phyloP scores from a whole-genome alignment of 2,329 filamentous ascomycete species.

The Fusarium sp. region DNA sequence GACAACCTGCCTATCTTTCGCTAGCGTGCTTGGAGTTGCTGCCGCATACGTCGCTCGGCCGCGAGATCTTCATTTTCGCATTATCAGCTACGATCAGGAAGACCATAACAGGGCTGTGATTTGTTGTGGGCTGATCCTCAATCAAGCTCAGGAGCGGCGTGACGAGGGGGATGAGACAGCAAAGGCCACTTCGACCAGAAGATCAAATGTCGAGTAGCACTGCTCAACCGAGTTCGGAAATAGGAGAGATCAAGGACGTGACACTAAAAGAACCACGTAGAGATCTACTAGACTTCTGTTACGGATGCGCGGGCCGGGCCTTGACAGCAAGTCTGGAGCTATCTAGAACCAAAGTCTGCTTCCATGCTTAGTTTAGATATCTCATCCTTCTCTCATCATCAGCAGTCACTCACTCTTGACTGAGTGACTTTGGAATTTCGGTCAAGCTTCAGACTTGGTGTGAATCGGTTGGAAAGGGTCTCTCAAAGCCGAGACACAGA shows the following conservation, averaged over 20 bases:
- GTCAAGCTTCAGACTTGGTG: too few species aligned
- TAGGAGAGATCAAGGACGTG: too few species aligned
- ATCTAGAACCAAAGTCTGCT: not conserved
- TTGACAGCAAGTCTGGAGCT: not conserved
- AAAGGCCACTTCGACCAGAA: not conserved
- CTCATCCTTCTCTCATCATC: not conserved
- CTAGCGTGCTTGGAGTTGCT: constrained; percentile 6
- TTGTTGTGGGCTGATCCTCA: not conserved
- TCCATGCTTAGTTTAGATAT: not conserved
- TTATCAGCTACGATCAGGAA: not conserved
- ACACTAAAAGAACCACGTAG: too few species aligned
- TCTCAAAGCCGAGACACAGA: too few species aligned
- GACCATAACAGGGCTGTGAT: not conserved
- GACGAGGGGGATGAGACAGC: not conserved
- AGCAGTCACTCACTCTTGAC: too few species aligned
- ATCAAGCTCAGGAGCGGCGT: not conserved
- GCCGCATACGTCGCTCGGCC: not conserved
- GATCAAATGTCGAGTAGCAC: too few species aligned
- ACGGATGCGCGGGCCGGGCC: too few species aligned
- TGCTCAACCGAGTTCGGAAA: too few species aligned
- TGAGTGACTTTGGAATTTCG: too few species aligned
- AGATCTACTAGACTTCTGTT: too few species aligned
- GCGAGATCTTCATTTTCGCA: not conserved
- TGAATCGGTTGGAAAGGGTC: too few species aligned
- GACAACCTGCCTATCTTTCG: constrained; percentile 21